phyloP scores from a whole-genome alignment of 2,329 filamentous ascomycete species.

The Cyphellophora europaea region DNA sequence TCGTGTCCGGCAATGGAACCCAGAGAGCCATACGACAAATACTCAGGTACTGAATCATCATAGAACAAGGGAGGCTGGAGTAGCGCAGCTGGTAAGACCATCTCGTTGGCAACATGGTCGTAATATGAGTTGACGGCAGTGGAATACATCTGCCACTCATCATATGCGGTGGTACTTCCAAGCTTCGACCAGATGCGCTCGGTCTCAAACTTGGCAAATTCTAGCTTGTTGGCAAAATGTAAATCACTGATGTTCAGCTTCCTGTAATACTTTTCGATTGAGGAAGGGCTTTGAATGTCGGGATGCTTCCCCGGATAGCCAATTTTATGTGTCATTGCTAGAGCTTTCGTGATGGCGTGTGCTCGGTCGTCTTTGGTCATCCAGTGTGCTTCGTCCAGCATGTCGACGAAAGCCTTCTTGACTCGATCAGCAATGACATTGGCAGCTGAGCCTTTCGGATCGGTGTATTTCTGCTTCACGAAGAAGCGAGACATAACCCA shows the following conservation, averaged over 20 bases:
- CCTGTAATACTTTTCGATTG: constrained; percentile 49
- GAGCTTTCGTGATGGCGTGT: constrained; percentile 53
- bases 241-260: constrained; percentile 36
- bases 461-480: constrained; percentile 41
- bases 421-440: constrained; percentile 57
- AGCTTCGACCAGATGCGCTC: constrained; percentile 46
- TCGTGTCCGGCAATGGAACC: constrained; percentile 59
- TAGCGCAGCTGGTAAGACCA: constrained; percentile 58
- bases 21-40: constrained; percentile 59
- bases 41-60: constrained; percentile 47
- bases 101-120: constrained; percentile 52
- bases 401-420: constrained; percentile 55
- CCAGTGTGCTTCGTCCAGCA: constrained; percentile 50
- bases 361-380: constrained; percentile 52
- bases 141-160: constrained; percentile 50
- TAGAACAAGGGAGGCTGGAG: constrained; percentile 60
- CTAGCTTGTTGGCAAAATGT: constrained; percentile 24
- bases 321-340: constrained; percentile 59
- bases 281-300: constrained; percentile 47
- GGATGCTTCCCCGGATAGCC: constrained; percentile 55
- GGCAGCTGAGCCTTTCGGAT: constrained; percentile 56
- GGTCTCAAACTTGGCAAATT: constrained; percentile 38
- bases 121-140: constrained; percentile 57
- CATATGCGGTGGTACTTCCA: constrained; percentile 48
- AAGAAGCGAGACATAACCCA: constrained; percentile 65